phyloP scores from a whole-genome alignment of 345 rosid species.

The Citrus sinensis region DNA sequence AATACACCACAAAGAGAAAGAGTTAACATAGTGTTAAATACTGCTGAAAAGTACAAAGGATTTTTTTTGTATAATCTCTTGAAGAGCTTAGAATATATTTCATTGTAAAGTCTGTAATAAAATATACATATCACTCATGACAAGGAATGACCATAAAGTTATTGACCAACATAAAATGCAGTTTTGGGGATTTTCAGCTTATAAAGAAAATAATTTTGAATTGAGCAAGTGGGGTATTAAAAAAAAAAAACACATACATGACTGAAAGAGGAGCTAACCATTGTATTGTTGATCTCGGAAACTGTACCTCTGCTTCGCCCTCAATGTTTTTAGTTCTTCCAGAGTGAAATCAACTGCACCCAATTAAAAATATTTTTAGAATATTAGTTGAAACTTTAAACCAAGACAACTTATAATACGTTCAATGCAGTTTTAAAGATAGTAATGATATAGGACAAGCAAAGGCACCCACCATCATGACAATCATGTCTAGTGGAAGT shows the following conservation, averaged over 20 bases:
- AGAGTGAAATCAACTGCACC: slow-evolving; percentile 83
- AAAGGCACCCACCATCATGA: slow-evolving; percentile 3
- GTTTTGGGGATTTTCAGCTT: neutral
- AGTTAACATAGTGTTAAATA: neutral
- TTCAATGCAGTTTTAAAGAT: neutral
- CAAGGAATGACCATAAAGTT: neutral
- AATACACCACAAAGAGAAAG: slow-evolving; percentile 11
- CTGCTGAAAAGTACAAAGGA: neutral
- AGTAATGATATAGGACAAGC: neutral
- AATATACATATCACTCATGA: neutral
- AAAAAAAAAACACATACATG: neutral
- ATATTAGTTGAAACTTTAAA: slow-evolving; percentile 1
- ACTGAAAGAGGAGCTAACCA: slow-evolving; percentile 40
- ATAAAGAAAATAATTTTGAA: neutral
- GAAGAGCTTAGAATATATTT: neutral
- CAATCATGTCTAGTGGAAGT: neutral
- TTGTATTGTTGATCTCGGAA: slow-evolving; percentile 90
- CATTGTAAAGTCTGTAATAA: neutral
- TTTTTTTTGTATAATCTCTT: neutral
- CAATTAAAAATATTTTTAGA: slow-evolving; percentile 8
- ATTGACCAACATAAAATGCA: neutral
- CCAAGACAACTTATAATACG: neutral
- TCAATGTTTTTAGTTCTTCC: slow-evolving; percentile 60
- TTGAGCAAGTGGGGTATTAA: neutral
- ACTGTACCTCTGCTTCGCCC: slow-evolving; percentile 75